These are phyloP conservation scores for Diaporthe sp. DNA, from an alignment of 2,329 filamentous ascomycete species.

Conservation along the genomic window DNA sequence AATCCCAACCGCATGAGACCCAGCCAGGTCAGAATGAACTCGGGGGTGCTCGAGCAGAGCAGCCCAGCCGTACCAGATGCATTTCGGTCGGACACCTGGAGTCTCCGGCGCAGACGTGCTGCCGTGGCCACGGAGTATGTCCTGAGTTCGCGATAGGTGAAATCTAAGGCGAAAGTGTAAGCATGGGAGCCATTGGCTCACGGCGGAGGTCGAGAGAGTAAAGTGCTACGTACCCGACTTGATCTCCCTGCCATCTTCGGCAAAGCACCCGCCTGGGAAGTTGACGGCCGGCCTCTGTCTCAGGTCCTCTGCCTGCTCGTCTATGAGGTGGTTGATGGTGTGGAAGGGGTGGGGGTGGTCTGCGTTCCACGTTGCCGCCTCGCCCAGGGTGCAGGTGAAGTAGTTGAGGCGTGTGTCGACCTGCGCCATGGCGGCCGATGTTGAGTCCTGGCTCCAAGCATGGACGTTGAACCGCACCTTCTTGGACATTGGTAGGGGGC, in stretches of 20 bases:
- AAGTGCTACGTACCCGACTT: constrained; percentile 58
- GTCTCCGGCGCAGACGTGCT: constrained; percentile 36
- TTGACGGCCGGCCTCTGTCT: constrained; percentile 57
- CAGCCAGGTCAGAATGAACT: constrained; percentile 73
- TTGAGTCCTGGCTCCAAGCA: constrained; percentile 9
- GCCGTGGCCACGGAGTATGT: constrained; percentile 47
- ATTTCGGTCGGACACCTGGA: constrained; percentile 38
- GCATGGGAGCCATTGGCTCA: constrained; percentile 24
- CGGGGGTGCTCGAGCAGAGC: constrained; percentile 67
- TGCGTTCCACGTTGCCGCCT: constrained; percentile 59
- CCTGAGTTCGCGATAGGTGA: constrained; percentile 50
- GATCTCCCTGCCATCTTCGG: constrained; percentile 36
- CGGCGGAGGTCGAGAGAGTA: constrained; percentile 45
- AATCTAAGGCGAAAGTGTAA: constrained; percentile 26
- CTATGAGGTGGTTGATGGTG: constrained; percentile 65
- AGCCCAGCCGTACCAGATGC: constrained; percentile 57
- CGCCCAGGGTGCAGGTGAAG: constrained; percentile 73
- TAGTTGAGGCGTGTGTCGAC: constrained; percentile 57
- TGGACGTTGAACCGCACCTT: constrained; percentile 32
- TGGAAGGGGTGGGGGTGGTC: constrained; percentile 52
- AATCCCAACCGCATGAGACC: constrained; percentile 69
- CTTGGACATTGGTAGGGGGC: constrained; percentile 5
- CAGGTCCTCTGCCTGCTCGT: constrained; percentile 57
- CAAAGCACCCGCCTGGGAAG: constrained; percentile 38
- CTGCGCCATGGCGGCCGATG: not conserved